Evolutionary conservation across 495 filamentous ascomycete genomes (phyloP).

Genomic region (Penicillium pulvis): DNA sequence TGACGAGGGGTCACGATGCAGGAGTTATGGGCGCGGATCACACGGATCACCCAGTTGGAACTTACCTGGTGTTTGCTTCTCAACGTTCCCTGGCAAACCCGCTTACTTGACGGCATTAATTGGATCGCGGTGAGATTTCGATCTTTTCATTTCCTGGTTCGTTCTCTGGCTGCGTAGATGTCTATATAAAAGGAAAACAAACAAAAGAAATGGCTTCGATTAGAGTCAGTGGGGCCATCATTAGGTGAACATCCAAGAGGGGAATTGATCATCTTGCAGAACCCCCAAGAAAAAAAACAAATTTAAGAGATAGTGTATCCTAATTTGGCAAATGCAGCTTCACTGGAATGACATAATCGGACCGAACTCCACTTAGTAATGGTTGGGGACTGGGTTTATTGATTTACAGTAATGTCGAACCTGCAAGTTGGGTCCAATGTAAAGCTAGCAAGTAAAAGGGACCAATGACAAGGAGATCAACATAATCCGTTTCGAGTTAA

Average conservation of each 20-base stretch:
- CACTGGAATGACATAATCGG: not conserved
- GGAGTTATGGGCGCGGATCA: constrained; percentile 7
- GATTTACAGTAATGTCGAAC: not conserved
- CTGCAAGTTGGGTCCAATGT: not conserved
- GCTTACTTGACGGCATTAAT: not conserved
- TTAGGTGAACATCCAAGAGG: not conserved
- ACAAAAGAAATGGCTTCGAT: not conserved
- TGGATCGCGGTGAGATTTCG: not conserved
- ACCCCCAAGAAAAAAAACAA: not conserved
- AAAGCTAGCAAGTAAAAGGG: not conserved
- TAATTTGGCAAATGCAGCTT: constrained; percentile 7
- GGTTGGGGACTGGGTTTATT: not conserved
- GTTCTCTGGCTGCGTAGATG: not conserved
- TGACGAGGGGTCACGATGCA: not conserved
- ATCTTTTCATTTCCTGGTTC: not conserved
- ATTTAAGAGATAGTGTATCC: not conserved
- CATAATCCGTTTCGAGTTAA: not conserved
- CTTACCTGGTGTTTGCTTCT: not conserved
- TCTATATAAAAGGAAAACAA: not conserved
- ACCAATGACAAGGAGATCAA: not conserved
- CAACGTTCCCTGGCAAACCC: not conserved
- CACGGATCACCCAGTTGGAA: not conserved
- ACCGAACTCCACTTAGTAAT: not conserved
- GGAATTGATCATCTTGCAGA: not conserved
- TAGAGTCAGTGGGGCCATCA: not conserved